Evolutionary conservation across 129 eudicot genomes (phyloP).

Genomic region (Tanacetum coccineum): DNA sequence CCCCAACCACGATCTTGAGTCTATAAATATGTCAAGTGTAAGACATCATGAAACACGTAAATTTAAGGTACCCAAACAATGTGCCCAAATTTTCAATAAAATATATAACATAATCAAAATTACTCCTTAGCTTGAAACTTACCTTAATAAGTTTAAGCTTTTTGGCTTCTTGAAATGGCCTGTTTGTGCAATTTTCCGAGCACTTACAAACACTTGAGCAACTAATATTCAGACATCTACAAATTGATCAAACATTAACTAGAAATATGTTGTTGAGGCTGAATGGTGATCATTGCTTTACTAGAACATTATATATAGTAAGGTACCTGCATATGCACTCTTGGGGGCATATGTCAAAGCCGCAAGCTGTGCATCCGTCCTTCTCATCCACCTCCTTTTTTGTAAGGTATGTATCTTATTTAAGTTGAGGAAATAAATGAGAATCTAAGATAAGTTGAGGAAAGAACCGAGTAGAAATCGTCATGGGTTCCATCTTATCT

Average conservation of each 20-base stretch:
- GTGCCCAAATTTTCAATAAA: not conserved
- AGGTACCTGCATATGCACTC: conserved; percentile 76
- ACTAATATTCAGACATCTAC: conserved; percentile 64
- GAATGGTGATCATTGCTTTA: not conserved
- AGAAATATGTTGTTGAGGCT: not conserved
- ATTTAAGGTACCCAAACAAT: not conserved
- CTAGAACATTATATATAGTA: conserved; percentile 16
- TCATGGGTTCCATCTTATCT: too few species aligned
- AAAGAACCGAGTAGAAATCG: too few species aligned
- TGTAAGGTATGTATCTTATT: conserved; percentile 52
- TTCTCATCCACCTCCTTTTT: conserved; percentile 54
- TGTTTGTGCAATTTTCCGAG: conserved; percentile 60
- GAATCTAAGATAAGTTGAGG: conserved; percentile 29
- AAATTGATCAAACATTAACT: conserved; percentile 8
- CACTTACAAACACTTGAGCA: conserved; percentile 76
- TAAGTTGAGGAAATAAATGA: not conserved
- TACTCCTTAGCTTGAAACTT: not conserved
- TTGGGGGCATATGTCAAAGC: conserved; percentile 48
- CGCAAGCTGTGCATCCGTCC: conserved; percentile 59
- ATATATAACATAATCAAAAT: not conserved
- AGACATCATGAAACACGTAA: conserved; percentile 6
- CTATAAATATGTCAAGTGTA: conserved; percentile 27
- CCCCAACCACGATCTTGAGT: conserved; percentile 89
- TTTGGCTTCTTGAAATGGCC: conserved; percentile 70
- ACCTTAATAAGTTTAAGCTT: conserved; percentile 64